A percentile compares a stretch with the other conserved stretches of the same genome.
These are phyloP conservation scores for Daldinia sp. DNA, from an alignment of 2,329 filamentous ascomycete species.

Conservation along the genomic window DNA sequence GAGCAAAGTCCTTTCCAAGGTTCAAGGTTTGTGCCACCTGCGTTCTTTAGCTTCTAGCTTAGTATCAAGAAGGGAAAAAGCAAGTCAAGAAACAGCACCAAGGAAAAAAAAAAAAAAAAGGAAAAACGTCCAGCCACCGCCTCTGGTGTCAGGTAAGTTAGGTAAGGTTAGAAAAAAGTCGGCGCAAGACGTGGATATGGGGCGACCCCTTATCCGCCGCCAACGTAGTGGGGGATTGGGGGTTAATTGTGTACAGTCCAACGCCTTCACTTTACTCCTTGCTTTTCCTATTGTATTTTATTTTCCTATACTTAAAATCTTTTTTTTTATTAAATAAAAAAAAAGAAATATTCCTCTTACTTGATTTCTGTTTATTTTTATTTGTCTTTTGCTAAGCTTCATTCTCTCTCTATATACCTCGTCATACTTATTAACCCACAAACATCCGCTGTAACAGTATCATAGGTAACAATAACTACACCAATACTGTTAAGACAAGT, in stretches of 20 bases:
- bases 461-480: not conserved
- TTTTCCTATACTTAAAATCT: not conserved
- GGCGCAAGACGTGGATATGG: constrained; percentile 5
- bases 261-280: not conserved
- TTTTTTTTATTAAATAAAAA: too few species aligned
- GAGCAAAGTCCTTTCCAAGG: constrained; percentile 1
- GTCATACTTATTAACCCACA: not conserved
- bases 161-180: not conserved
- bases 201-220: constrained; percentile 8
- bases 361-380: not conserved
- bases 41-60: constrained; percentile 7
- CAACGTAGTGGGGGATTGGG: constrained; percentile 9
- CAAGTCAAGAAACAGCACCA: not conserved
- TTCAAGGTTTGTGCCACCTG: constrained; percentile 14
- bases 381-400: not conserved
- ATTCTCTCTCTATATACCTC: not conserved
- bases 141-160: constrained; percentile 2
- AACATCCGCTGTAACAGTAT: not conserved
- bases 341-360: too few species aligned
- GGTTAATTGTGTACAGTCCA: not conserved
- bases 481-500: not conserved
- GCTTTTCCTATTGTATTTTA: not conserved
- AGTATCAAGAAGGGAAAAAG: not conserved
- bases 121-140: constrained; percentile 13
- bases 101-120: constrained; percentile 5